Conservation (phyloP, 2,329 filamentous ascomycete species). For the Fusarium sp. region DNA sequence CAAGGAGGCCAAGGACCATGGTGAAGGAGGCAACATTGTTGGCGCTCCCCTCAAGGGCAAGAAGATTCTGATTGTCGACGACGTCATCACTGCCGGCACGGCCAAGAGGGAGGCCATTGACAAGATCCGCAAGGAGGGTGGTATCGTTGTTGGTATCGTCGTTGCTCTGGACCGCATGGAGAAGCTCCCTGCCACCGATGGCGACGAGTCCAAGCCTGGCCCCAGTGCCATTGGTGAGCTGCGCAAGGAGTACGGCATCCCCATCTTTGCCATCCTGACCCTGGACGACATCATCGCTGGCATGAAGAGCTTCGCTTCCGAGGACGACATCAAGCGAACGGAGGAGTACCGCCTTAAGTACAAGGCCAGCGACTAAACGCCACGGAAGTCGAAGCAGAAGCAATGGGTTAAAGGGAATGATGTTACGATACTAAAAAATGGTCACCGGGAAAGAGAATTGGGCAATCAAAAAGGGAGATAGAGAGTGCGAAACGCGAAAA, state of each 20-base stretch:
- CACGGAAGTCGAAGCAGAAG: background rate
- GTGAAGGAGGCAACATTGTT: constrained; percentile 93
- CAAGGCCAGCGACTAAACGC: constrained; percentile 64
- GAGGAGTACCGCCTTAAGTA: constrained; percentile 79
- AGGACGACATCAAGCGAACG: constrained; percentile 72
- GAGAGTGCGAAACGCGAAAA: constrained; percentile 6
- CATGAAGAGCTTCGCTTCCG: constrained; percentile 69
- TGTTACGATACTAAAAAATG: constrained; percentile 18
- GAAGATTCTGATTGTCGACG: constrained; percentile 90
- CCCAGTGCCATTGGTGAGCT: constrained; percentile 89
- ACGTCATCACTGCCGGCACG: constrained; percentile 95
- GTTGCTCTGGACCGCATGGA: constrained; percentile 90
- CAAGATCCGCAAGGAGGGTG: constrained; percentile 88
- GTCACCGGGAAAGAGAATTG: constrained; percentile 10
- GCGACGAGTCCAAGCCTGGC: constrained; percentile 74
- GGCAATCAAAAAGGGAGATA: background rate
- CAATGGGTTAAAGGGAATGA: background rate
- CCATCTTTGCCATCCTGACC: constrained; percentile 84
- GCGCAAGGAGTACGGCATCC: constrained; percentile 83
- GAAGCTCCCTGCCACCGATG: constrained; percentile 74
- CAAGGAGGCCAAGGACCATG: constrained; percentile 96
- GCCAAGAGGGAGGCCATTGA: constrained; percentile 92
- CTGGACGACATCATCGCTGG: constrained; percentile 84
- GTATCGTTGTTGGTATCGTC: constrained; percentile 85
- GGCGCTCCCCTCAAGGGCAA: constrained; percentile 87